Evolutionary conservation across 75 land plant species (phyloP).

Genomic region (Sequoiadendron giganteum): DNA sequence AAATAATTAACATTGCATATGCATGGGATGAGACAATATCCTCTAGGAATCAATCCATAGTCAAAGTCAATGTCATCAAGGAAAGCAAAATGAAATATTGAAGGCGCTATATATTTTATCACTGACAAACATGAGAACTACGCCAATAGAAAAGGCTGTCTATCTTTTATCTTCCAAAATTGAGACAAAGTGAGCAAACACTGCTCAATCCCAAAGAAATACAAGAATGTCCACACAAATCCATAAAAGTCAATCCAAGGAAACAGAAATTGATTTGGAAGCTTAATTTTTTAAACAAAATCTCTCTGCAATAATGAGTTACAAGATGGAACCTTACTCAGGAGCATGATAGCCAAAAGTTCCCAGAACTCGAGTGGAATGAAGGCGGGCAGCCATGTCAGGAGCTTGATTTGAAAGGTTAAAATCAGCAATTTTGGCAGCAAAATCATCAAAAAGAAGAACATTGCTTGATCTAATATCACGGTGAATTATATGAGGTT

Average conservation of each 20-base stretch:
- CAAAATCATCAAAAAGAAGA: conserved; percentile 60
- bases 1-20: not conserved
- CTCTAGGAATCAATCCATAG: not conserved
- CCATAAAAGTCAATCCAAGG: not conserved
- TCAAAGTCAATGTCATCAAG: not conserved
- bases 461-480: conserved; percentile 75
- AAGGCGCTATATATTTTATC: not conserved
- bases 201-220: not conserved
- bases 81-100: not conserved
- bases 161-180: not conserved
- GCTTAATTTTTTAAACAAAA: not conserved
- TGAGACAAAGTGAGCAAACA: not conserved
- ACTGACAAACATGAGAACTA: not conserved
- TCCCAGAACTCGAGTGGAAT: conserved; percentile 69
- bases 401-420: conserved; percentile 78
- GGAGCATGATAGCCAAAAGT: conserved; percentile 79
- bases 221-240: not conserved
- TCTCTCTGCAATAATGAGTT: not conserved
- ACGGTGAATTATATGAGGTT: conserved; percentile 62
- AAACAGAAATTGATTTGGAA: not conserved
- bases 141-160: not conserved
- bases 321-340: conserved; percentile 38
- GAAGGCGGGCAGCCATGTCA: conserved; percentile 75
- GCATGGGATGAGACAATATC: not conserved
- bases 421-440: conserved; percentile 70